Conservation (phyloP, 768 basidiomycete genomes). For the Kwoniella botswanensis region DNA sequence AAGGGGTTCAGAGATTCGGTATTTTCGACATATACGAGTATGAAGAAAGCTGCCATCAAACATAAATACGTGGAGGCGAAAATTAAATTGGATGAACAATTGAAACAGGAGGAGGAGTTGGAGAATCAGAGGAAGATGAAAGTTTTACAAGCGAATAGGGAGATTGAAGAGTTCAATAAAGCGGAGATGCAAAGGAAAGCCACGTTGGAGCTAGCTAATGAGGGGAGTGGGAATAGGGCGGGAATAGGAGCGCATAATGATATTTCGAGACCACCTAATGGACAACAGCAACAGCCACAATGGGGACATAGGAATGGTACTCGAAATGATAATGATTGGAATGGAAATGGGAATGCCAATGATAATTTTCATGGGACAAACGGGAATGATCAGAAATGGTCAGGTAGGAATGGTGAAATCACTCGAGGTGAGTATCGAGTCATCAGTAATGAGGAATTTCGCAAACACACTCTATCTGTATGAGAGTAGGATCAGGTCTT, state of each 20-base stretch:
- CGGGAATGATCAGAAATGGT: background rate
- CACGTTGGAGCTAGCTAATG: background rate
- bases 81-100: constrained; percentile 35
- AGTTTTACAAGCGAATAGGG: constrained; percentile 41
- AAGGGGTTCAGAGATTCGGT: constrained; percentile 42
- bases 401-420: background rate
- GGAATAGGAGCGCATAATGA: constrained; percentile 14
- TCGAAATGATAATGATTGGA: background rate
- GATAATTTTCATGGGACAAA: too few relatives aligned
- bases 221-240: background rate
- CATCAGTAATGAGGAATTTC: background rate
- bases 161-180: constrained; percentile 26
- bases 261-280: background rate
- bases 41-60: constrained; percentile 50
- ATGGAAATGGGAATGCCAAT: background rate
- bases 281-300: too few relatives aligned
- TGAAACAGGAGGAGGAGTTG: constrained; percentile 23
- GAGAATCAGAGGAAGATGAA: constrained; percentile 24
- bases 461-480: background rate
- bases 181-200: constrained; percentile 16
- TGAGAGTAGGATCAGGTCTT: too few relatives aligned
- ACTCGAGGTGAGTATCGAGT: background rate
- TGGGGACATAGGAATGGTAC: background rate
- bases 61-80: constrained; percentile 46
- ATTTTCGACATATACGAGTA: constrained; percentile 43